Percentiles rank a stretch among this genome's conserved stretches.
These are phyloP conservation scores for Coemansia sp. DNA, from an alignment of 192 early-diverging fungal genomes.

Conservation along the genomic window DNA sequence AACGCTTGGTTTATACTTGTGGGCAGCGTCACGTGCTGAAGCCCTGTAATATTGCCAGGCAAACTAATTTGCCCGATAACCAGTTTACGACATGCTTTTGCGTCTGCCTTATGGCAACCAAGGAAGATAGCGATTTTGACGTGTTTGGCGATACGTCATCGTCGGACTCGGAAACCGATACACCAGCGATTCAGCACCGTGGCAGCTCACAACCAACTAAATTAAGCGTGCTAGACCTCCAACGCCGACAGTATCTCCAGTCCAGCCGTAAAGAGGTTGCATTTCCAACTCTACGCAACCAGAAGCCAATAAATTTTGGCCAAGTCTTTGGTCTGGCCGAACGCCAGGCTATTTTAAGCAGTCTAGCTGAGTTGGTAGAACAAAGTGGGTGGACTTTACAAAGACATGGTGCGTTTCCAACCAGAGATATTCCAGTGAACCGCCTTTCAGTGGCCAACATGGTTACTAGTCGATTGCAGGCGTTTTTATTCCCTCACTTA, in stretches of 20 bases:
- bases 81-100: too few relatives aligned
- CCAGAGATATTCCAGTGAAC: slow-evolving; percentile 47
- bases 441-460: not conserved
- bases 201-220: not conserved
- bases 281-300: slow-evolving; percentile 12
- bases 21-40: too few relatives aligned
- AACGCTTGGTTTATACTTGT: too few relatives aligned
- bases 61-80: too few relatives aligned
- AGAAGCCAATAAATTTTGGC: slow-evolving; percentile 27
- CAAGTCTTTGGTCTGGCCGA: slow-evolving; percentile 13
- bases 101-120: too few relatives aligned
- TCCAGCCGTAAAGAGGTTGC: slow-evolving; percentile 10
- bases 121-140: slow-evolving; percentile 25
- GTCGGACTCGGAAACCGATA: slow-evolving; percentile 7
- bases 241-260: slow-evolving; percentile 27
- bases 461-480: slow-evolving; percentile 4
- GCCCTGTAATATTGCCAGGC: too few relatives aligned
- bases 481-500: slow-evolving; percentile 16
- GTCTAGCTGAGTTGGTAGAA: not conserved
- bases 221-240: slow-evolving; percentile 8
- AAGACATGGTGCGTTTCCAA: slow-evolving; percentile 57
- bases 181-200: too few relatives aligned
- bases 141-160: slow-evolving; percentile 41
- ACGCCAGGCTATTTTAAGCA: slow-evolving; percentile 28
- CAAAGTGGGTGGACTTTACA: slow-evolving; percentile 37